These are phyloP conservation scores for Oryza officinalis DNA, from an alignment of 176 grass and related monocot species.

Conservation along the genomic window DNA sequence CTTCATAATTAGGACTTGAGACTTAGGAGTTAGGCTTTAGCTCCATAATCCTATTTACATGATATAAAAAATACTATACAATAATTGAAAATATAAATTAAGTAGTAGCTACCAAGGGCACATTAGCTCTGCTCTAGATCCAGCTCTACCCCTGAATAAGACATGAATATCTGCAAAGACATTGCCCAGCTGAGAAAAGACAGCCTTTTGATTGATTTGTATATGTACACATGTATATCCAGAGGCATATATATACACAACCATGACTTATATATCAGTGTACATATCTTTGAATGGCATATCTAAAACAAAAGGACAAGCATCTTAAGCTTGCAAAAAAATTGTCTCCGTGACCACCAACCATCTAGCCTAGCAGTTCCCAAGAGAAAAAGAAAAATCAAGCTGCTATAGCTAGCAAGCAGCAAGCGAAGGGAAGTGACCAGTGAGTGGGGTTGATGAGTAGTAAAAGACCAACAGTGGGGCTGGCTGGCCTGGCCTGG, in stretches of 20 bases:
- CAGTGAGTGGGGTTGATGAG: slow-evolving; percentile 32
- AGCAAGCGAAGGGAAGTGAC: not conserved
- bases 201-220: too few relatives aligned
- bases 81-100: too few relatives aligned
- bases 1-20: not conserved
- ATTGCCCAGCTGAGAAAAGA: too few relatives aligned
- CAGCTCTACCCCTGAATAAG: too few relatives aligned
- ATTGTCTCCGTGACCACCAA: not conserved
- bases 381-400: not conserved
- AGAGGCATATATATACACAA: too few relatives aligned
- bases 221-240: too few relatives aligned
- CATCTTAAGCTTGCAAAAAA: not conserved
- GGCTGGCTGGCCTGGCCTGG: not conserved
- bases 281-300: not conserved
- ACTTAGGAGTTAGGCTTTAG: not conserved
- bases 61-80: not conserved
- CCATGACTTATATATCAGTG: too few relatives aligned
- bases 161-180: too few relatives aligned
- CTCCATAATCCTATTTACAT: not conserved
- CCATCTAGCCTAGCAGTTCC: not conserved
- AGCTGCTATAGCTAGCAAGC: not conserved
- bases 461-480: slow-evolving; percentile 43
- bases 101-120: too few relatives aligned
- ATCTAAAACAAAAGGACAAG: not conserved
- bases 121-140: too few relatives aligned